Percentiles rank a stretch among this genome's conserved stretches.
Conservation (phyloP, 2,329 filamentous ascomycete genomes). For the Stachybotrys elegans region DNA sequence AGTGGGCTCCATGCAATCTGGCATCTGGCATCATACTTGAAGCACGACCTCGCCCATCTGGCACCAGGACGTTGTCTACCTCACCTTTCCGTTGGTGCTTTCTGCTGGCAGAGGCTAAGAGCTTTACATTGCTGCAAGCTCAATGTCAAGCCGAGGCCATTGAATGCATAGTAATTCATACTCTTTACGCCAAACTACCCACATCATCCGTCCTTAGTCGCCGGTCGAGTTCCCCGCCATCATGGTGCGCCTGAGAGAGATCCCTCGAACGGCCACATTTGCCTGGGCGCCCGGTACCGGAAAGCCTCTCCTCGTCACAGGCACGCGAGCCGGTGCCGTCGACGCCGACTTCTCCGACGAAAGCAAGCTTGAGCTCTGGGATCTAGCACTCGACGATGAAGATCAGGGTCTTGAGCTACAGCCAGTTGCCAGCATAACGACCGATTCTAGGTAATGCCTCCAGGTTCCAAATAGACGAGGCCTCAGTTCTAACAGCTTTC, state of each 20-base stretch:
- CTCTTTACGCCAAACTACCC: conserved; percentile 10
- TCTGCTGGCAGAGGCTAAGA: conserved; percentile 25
- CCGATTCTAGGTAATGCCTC: conserved; percentile 73
- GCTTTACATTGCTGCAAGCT: conserved; percentile 13
- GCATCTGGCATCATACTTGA: conserved; percentile 41
- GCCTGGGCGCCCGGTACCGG: conserved; percentile 85
- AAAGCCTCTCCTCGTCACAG: conserved; percentile 81
- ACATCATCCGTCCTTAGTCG: conserved; percentile 15
- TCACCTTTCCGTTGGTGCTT: conserved; percentile 17
- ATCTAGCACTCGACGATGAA: conserved; percentile 75
- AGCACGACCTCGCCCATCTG: conserved; percentile 18
- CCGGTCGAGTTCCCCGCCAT: conserved; percentile 26
- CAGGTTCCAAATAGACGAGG: conserved; percentile 13
- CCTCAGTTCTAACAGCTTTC: no score
- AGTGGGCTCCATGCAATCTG: no score
- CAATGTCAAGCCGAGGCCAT: conserved; percentile 13
- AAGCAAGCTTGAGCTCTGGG: conserved; percentile 94
- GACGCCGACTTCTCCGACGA: conserved; percentile 97
- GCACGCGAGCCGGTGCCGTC: conserved; percentile 90
- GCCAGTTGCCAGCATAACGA: conserved; percentile 75
- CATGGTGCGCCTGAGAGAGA: conserved; percentile 97
- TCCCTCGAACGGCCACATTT: conserved; percentile 93
- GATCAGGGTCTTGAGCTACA: conserved; percentile 77
- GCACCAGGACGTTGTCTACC: conserved; percentile 15
- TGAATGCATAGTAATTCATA: conserved; percentile 11